Evolutionary conservation across 371 early-diverging fungal genomes (phyloP).

Genomic region (Circinella minor): DNA sequence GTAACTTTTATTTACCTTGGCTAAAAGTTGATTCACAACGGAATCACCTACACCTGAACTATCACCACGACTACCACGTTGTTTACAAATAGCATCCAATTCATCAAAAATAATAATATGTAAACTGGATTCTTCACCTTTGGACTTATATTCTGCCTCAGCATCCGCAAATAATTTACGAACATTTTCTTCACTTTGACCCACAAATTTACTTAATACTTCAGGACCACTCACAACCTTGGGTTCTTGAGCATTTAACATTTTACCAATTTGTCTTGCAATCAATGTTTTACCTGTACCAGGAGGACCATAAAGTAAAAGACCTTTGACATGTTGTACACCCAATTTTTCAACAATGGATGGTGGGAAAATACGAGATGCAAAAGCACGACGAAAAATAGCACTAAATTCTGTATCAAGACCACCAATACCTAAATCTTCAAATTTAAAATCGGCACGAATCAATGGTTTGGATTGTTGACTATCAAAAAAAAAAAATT

Average conservation of each 20-base stretch:
- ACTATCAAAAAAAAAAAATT: not conserved
- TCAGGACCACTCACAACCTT: constrained; percentile 99
- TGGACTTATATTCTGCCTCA: constrained; percentile 94
- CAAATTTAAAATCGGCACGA: constrained; percentile 97
- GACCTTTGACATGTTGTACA: constrained; percentile 94
- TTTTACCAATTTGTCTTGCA: constrained; percentile 99
- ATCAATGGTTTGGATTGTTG: constrained; percentile 66
- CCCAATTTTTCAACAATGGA: constrained; percentile 95
- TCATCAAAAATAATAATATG: constrained; percentile 99
- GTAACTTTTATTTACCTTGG: constrained; percentile 71
- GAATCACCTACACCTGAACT: constrained; percentile 99
- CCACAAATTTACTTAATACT: constrained; percentile 99
- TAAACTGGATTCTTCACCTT: constrained; percentile 92
- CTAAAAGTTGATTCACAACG: constrained; percentile 98
- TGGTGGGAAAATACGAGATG: constrained; percentile 98
- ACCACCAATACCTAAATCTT: constrained; percentile 99
- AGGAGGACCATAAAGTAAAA: constrained; percentile 92
- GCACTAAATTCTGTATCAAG: constrained; percentile 96
- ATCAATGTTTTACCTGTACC: constrained; percentile 99
- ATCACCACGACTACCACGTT: constrained; percentile 93
- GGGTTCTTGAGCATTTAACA: constrained; percentile 97
- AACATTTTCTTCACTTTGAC: constrained; percentile 99
- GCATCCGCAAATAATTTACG: constrained; percentile 98
- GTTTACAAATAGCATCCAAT: constrained; percentile 99
- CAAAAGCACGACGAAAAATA: constrained; percentile 99